Evolutionary conservation across 371 early-diverging fungal species (phyloP).

Genomic region (Batkoa obscura): DNA sequence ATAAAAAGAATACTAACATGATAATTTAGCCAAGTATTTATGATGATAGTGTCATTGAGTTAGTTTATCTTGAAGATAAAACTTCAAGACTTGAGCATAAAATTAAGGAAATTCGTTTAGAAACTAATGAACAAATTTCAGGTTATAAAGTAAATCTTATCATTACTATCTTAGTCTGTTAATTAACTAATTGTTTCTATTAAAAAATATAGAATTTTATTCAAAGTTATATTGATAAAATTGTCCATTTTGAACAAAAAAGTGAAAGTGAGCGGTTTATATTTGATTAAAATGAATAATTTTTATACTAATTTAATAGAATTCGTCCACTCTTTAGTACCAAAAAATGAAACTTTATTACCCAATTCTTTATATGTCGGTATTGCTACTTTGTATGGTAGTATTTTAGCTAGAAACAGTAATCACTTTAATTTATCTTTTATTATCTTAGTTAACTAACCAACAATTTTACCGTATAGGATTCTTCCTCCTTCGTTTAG

Average conservation of each 20-base stretch:
- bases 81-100: background rate
- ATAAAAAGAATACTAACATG: too few relatives aligned
- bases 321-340: conserved; percentile 17
- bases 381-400: conserved; percentile 26
- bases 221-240: conserved; percentile 9
- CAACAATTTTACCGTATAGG: background rate
- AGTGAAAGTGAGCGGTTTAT: conserved; percentile 11
- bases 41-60: background rate
- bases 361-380: conserved; percentile 26
- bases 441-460: background rate
- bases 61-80: conserved; percentile 2
- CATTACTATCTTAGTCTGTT: background rate
- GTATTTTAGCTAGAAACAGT: conserved; percentile 25
- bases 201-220: conserved; percentile 9
- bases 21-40: conserved; percentile 4
- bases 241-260: conserved; percentile 14
- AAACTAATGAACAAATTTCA: background rate
- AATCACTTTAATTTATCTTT: conserved; percentile 14
- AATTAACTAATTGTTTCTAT: background rate
- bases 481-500: background rate
- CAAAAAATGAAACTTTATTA: conserved; percentile 21
- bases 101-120: background rate
- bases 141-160: background rate
- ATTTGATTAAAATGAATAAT: background rate
- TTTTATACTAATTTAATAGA: conserved; percentile 7